Base-by-base conservation (phyloP, 345 rosid species). In the Lagerstroemia speciosa region DNA sequence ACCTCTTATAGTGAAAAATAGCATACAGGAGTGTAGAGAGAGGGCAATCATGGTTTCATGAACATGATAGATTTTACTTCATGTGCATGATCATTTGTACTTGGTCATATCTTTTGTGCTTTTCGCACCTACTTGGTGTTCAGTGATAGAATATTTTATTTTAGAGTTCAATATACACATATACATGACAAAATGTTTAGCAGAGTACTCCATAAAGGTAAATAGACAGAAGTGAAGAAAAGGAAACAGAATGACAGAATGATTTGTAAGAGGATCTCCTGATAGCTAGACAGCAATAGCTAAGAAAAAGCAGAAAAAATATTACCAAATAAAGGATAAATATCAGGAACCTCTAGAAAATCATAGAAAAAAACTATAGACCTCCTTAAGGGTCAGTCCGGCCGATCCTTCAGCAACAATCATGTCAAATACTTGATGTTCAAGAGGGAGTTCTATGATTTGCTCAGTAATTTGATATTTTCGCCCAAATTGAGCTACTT, bases 371-470 rank as follows among this genome's bases (percentile, higher is more conserved):
- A 72, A 63, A n/a, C n/a, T 67, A 52, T 62, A 61, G 60, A 93
- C 98, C 96, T 88, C 93, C 84, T 84, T 85, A 69, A 78, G 68
- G 67, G 84, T 75, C 76, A 85, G 77, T 43, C 97, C 98, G 36
- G 80, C 79, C 67, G 87, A 81, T 76, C 90, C 93, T 79, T 79
- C 88, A 57, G 89, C 90, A 80, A 83, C 87, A 68, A 93, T 86
- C 83, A 89, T 82, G 78, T 93, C 95, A 82, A 87, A 85, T 76
- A 89, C 83, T 82, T 91, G 96, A 80, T 82, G 86, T 66, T 89
- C 96, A 70, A 91, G 75, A 20, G 91, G 81, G 76, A 93, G 96
- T 79, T 93, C 97, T 48, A 81, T 79, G 31, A 89, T 80, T 74
- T 91, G 96, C 52, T 91, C 96, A 65, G 78, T 81, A 70, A 72